Evolutionary conservation across 192 early-diverging fungal species (phyloP).

Genomic region (Bifiguratus adelaidae): DNA sequence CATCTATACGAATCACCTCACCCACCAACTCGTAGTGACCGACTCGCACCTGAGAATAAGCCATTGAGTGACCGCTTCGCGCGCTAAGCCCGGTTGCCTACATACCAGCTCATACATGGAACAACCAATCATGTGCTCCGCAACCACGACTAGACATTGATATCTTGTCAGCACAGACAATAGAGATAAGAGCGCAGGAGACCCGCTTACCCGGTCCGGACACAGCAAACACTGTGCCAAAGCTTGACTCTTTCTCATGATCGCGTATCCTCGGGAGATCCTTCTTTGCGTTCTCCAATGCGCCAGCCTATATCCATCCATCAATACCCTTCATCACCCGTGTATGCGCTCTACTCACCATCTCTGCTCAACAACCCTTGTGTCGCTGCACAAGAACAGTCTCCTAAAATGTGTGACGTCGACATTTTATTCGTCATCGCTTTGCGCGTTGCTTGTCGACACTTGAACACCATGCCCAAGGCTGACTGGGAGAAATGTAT

Average conservation of each 20-base stretch:
- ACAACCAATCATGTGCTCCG: conserved; percentile 94
- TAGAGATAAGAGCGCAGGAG: background rate
- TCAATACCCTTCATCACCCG: no score
- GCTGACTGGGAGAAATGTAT: conserved; percentile 97
- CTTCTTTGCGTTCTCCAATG: conserved; percentile 79
- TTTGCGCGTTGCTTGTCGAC: no score
- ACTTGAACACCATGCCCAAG: no score
- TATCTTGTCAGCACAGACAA: background rate
- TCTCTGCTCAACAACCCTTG: no score
- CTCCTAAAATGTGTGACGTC: no score
- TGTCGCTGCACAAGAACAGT: no score
- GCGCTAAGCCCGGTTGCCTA: background rate
- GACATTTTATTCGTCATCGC: no score
- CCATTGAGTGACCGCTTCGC: background rate
- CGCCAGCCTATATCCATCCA: conserved; percentile 90
- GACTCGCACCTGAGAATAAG: conserved; percentile 68
- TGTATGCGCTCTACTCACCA: no score
- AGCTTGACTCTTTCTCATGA: conserved; percentile 69
- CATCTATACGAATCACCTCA: conserved; percentile 99
- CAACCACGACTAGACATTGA: conserved; percentile 76
- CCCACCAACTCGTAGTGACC: conserved; percentile 96
- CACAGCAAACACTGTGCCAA: conserved; percentile 94
- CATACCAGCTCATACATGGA: conserved; percentile 97
- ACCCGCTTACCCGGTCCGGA: conserved; percentile 81
- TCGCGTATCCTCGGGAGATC: conserved; percentile 79